A percentile compares a stretch with the other conserved stretches of the same genome.
These are phyloP conservation scores for Edaphochlamys debaryana DNA, from an alignment of 139 green algal species.

Conservation along the genomic window DNA sequence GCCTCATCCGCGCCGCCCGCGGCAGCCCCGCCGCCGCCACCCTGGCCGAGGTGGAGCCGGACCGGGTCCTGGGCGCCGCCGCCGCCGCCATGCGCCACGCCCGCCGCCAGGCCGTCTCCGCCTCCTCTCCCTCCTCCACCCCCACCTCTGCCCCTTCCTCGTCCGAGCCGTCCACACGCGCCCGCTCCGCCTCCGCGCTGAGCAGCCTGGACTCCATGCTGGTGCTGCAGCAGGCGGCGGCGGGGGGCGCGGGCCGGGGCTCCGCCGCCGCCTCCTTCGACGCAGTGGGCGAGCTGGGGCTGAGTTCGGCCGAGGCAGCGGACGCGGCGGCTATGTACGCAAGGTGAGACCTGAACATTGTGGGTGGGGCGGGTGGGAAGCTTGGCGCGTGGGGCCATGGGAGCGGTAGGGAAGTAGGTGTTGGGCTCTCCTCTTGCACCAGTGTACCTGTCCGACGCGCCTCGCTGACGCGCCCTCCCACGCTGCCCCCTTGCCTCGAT, in stretches of 20 bases:
- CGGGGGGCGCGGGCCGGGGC: background rate
- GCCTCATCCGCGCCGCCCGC: background rate
- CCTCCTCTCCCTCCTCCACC: background rate
- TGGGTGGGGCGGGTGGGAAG: too few species aligned
- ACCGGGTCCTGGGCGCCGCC: background rate
- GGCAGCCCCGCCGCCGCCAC: background rate
- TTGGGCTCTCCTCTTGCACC: too few species aligned
- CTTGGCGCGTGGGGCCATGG: too few species aligned
- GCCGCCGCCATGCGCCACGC: slow-evolving; percentile 8
- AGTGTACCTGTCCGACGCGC: too few species aligned
- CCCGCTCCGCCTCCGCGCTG: background rate
- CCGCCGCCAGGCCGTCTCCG: background rate
- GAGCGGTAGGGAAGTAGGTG: too few species aligned
- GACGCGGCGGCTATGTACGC: background rate
- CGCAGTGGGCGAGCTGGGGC: slow-evolving; percentile 4
- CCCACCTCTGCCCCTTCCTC: too few species aligned
- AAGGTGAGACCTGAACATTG: background rate
- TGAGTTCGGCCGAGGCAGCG: background rate
- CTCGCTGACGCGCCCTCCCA: background rate
- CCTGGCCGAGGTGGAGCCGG: background rate
- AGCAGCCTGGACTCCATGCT: slow-evolving; percentile 19
- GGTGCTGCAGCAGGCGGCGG: background rate
- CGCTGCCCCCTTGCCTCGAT: too few species aligned
- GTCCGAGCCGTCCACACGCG: background rate
- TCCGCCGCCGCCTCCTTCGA: background rate